Evolutionary conservation across 768 basidiomycete species (phyloP), one percentile per base, ranked within the genome.

Genomic region (Lactifluus hygrophoroides): DNA sequence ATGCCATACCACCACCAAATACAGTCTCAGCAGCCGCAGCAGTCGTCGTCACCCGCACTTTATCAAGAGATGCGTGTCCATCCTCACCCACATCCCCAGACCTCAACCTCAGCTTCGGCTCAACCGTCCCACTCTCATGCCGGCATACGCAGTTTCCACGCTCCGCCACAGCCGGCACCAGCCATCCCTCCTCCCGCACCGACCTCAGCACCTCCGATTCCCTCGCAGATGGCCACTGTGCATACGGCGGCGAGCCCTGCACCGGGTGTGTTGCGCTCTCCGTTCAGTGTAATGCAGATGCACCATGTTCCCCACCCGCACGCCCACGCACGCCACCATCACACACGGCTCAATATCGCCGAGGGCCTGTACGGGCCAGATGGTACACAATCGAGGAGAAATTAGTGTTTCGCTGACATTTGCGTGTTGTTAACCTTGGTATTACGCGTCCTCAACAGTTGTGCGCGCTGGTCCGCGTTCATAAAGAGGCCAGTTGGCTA

Each of bases 301-400:
- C 87, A 89, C 65, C 88, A 88, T 62, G 85, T 89, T 45, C 85
- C 87, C 1, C 87, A 88, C 62, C 85, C 87, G 2, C 87, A 88
- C 57, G 85, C 86, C 0, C 86, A 89, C 64, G 83, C 86, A 0
- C 79, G 85, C 34, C 85, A 86, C 61, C 87, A 85, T 62, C 83
- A 84, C 65, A 77, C 80, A 3, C 75, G 77, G 58, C 62, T 83
- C 42, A 75, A 74, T 65, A 62, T 66, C n/a, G 52, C 66, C 4
- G 67, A 71, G 35, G 63, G 67, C 25, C 54, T 71, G n/a, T 71
- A 71, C 35, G 52, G 62, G 8, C 52, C 54, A 0, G 58, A 59
- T 28, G 25, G 52, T 35, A 17, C 32, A 21, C 59, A 45, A 37
- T 14, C 59, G 2, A 49, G 54, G 23, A 49, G 49, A 49, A 16